Base-by-base conservation (phyloP, 441 rosid species). In the Bocquillonia castaneifolia region DNA sequence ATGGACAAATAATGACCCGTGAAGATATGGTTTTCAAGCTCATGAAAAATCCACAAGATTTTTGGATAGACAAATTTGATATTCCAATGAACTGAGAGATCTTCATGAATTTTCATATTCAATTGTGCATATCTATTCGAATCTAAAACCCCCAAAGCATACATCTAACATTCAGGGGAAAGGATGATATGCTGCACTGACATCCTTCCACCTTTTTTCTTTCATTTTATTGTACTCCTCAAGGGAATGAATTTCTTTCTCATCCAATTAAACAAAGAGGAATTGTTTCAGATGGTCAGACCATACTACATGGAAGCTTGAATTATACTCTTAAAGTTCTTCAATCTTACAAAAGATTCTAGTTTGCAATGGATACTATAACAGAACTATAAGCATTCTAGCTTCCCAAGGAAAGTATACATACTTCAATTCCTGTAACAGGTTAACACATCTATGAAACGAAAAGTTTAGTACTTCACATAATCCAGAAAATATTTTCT, bases 141-240 rank as follows among this genome's bases (percentile, higher is more conserved):
- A 62, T 37, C 40, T n/a, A 17, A 23, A 51, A n/a, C 14, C 6
- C 10, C 54, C 12, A 10, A 55, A 31, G 42, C 59, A 29, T 36
- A 3, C 18, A 37, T 37, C 32, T 51, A 52, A 20, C 26, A 60
- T 36, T 4, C 39, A 67, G 22, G 3, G 25, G 18, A 44, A 50
- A 59, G 59, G 66, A 26, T 18, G 22, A 18, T n/a, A 60, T 23
- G n/a, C 5, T 26, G 55, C 12, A 60, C 2, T 6, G 15, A 51
- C 48, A 50, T 59, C 37, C 37, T 48, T 50, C n/a, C 59, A 39
- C n/a, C n/a, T 59, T 59, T 18, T 25, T 6, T 69, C 37, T 28
- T 47, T 69, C 36, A 58, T 53, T 20, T 15, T 3, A 7, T 60
- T 20, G 28, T 34, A 31, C 31, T 2, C 34, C 37, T 37, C 8